phyloP scores from a whole-genome alignment of 176 grass and related monocot genomes.

The Cenchrus fungigraminus region DNA sequence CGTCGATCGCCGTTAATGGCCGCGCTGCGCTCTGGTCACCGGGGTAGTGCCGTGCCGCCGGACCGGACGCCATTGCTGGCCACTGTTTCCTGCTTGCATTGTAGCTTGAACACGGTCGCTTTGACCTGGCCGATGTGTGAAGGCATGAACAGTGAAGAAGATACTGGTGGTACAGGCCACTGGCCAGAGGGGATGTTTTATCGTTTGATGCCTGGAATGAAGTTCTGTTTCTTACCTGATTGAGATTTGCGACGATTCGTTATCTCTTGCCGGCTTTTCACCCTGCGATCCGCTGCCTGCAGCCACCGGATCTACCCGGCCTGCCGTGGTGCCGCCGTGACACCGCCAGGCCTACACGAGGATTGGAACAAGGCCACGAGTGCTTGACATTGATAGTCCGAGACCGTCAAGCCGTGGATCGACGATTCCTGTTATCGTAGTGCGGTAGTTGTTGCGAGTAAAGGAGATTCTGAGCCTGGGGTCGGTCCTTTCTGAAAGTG shows the following conservation, averaged over 20 bases:
- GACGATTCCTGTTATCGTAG: not conserved
- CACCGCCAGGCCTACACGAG: not conserved
- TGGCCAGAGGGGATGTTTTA: not conserved
- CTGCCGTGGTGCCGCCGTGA: not conserved
- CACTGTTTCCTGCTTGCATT: not conserved
- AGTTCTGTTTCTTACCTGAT: not conserved
- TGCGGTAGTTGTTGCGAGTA: not conserved
- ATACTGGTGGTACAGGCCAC: not conserved
- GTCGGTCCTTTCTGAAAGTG: constrained; percentile 9
- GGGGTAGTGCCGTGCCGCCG: not conserved
- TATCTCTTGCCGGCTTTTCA: not conserved
- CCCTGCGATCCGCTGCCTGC: not conserved
- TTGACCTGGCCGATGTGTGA: not conserved
- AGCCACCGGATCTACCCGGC: constrained; percentile 26
- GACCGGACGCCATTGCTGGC: constrained; percentile 7
- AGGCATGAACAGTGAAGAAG: not conserved
- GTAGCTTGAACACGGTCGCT: not conserved
- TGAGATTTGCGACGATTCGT: not conserved
- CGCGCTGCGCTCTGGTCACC: not conserved
- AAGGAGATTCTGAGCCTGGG: not conserved
- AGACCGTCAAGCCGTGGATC: not conserved
- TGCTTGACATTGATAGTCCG: constrained; percentile 30
- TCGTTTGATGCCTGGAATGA: not conserved
- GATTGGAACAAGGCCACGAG: not conserved
- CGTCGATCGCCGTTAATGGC: constrained; percentile 30